Percentiles rank a stretch among this genome's conserved stretches.
Conservation (phyloP, 768 basidiomycete species). For the Hortiboletus flavorubellus region DNA sequence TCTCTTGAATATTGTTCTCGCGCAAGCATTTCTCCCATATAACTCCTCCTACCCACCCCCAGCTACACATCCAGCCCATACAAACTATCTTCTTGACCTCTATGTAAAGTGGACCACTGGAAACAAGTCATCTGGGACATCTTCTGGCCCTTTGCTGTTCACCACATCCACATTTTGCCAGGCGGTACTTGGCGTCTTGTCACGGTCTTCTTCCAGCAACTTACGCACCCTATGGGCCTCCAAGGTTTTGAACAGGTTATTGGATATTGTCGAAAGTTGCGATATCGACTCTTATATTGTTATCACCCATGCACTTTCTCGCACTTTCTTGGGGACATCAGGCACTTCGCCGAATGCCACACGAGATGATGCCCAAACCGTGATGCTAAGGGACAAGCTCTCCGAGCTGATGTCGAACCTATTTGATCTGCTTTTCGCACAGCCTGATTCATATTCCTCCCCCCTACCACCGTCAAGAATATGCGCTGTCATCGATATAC, state of each 20-base stretch:
- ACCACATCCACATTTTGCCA: conserved; percentile 29
- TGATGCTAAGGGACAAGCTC: conserved; percentile 17
- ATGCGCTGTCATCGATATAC: conserved; percentile 22
- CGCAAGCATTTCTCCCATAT: conserved; percentile 34
- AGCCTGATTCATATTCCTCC: not conserved
- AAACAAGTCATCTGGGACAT: conserved; percentile 1
- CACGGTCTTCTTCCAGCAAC: conserved; percentile 30
- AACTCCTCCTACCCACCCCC: conserved; percentile 24
- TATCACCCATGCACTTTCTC: conserved; percentile 30
- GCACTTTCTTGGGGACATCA: conserved; percentile 10
- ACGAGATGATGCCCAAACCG: not conserved
- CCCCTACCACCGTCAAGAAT: conserved; percentile 5
- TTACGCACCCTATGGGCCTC: conserved; percentile 40
- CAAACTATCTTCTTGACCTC: conserved; percentile 45
- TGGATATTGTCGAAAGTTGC: conserved; percentile 25
- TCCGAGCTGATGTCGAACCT: conserved; percentile 21
- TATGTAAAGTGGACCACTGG: conserved; percentile 36
- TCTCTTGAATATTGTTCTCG: conserved; percentile 42
- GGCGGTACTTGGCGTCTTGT: conserved; percentile 16
- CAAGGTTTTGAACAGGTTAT: conserved; percentile 39
- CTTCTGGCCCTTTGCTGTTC: conserved; percentile 12
- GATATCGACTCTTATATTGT: conserved; percentile 35
- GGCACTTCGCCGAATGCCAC: not conserved
- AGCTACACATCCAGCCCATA: conserved; percentile 44
- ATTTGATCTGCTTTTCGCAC: conserved; percentile 22